A percentile compares a stretch with the other conserved stretches of the same genome.
Conservation (phyloP, 345 rosid species). For the Linum trigynum region DNA sequence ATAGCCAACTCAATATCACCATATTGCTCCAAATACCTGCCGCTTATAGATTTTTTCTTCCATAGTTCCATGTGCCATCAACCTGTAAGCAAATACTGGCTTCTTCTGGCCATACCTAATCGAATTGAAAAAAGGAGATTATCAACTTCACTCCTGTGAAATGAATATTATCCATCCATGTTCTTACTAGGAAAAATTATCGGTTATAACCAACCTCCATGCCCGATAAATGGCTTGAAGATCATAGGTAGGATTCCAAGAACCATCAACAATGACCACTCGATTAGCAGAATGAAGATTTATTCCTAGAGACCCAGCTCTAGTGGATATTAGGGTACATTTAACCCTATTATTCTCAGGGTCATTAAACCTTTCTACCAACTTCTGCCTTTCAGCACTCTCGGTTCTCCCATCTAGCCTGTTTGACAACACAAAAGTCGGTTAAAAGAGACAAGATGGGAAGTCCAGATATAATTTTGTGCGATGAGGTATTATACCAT, state of each 20-base stretch:
- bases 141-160: slow-evolving; percentile 6
- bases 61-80: slow-evolving; percentile 96
- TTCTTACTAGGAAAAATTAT: slow-evolving; percentile 2
- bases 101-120: slow-evolving; percentile 91
- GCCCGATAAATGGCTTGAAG: slow-evolving; percentile 98
- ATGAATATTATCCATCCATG: neutral
- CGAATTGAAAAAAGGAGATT: neutral
- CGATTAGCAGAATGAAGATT: slow-evolving; percentile 97
- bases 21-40: slow-evolving; percentile 46
- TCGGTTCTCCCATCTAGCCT: slow-evolving; percentile 96
- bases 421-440: slow-evolving; percentile 10
- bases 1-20: slow-evolving; percentile 4
- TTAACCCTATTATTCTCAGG: slow-evolving; percentile 72
- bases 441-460: slow-evolving; percentile 3
- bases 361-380: slow-evolving; percentile 91
- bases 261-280: slow-evolving; percentile 93
- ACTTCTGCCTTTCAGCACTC: slow-evolving; percentile 89
- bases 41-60: slow-evolving; percentile 98
- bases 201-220: slow-evolving; percentile 56
- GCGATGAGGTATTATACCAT: no score
- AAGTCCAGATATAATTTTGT: neutral
- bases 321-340: slow-evolving; percentile 87
- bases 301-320: slow-evolving; percentile 97
- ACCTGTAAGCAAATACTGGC: slow-evolving; percentile 89
- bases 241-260: slow-evolving; percentile 98